Conservation (phyloP, 2,329 filamentous ascomycete species). For the Cladosporium phlei region DNA sequence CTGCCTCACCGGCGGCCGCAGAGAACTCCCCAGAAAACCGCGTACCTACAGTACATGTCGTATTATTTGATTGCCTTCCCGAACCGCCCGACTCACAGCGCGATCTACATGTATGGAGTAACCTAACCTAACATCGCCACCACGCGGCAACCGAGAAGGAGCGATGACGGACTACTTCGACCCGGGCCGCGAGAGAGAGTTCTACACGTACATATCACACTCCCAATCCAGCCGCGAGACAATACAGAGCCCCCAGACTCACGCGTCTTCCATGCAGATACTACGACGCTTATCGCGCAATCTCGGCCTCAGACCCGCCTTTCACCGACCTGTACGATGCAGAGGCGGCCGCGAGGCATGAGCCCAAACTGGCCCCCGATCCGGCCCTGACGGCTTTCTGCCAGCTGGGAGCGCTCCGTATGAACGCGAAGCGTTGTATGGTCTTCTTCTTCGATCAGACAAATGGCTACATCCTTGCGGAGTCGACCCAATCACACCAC, state of each 20-base stretch:
- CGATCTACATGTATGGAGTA: too few species aligned
- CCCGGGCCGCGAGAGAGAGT: conserved; percentile 26
- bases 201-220: conserved; percentile 25
- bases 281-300: conserved; percentile 17
- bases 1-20: too few species aligned
- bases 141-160: too few species aligned
- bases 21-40: too few species aligned
- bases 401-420: conserved; percentile 49
- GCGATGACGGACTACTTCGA: conserved; percentile 7
- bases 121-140: too few species aligned
- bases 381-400: conserved; percentile 44
- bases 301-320: conserved; percentile 17
- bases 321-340: conserved; percentile 24
- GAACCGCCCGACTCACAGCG: too few species aligned
- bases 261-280: conserved; percentile 17
- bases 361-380: conserved; percentile 35
- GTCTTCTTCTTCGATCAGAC: conserved; percentile 50
- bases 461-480: conserved; percentile 50
- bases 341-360: conserved; percentile 23
- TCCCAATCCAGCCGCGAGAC: too few species aligned
- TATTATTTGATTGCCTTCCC: too few species aligned
- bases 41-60: too few species aligned
- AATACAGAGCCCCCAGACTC: not conserved
- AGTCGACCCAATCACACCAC: conserved; percentile 45
- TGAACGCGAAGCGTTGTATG: conserved; percentile 47